Conservation (phyloP, 2,329 filamentous ascomycete genomes). For the Nakataea oryzae region DNA sequence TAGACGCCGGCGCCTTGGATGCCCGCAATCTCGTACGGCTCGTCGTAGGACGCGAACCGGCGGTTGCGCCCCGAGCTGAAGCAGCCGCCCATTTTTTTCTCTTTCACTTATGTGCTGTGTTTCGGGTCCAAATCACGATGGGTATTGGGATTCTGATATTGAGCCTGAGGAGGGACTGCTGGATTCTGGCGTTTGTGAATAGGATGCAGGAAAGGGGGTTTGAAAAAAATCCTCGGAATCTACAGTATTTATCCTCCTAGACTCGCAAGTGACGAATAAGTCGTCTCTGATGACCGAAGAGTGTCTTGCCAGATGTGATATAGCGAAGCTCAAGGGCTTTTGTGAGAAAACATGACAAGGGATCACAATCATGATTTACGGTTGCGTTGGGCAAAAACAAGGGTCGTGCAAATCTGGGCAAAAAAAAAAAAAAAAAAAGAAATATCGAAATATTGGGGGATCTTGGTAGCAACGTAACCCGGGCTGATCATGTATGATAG, state of each 20-base stretch:
- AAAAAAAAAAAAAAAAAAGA: neutral
- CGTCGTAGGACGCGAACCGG: neutral
- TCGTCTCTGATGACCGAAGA: neutral
- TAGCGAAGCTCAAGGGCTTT: neutral
- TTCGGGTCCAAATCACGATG: neutral
- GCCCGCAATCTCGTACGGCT: neutral
- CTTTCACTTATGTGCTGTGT: neutral
- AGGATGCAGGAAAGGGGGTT: no score
- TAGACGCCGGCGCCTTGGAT: neutral
- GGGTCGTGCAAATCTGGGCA: no score
- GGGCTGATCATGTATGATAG: no score
- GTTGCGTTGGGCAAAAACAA: no score
- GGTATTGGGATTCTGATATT: neutral
- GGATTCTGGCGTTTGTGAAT: neutral
- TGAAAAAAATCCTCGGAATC: no score
- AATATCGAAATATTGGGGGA: no score
- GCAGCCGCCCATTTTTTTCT: neutral
- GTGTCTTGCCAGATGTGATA: neutral
- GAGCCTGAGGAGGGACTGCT: neutral
- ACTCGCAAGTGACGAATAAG: neutral
- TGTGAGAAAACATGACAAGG: no score
- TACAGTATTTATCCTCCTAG: neutral
- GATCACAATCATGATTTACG: no score
- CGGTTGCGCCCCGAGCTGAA: neutral
- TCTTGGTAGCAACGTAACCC: no score